Percentiles rank a stretch among this genome's conserved stretches.
These are phyloP conservation scores for Leccinum variicolor DNA, from an alignment of 768 basidiomycete genomes.

Conservation along the genomic window DNA sequence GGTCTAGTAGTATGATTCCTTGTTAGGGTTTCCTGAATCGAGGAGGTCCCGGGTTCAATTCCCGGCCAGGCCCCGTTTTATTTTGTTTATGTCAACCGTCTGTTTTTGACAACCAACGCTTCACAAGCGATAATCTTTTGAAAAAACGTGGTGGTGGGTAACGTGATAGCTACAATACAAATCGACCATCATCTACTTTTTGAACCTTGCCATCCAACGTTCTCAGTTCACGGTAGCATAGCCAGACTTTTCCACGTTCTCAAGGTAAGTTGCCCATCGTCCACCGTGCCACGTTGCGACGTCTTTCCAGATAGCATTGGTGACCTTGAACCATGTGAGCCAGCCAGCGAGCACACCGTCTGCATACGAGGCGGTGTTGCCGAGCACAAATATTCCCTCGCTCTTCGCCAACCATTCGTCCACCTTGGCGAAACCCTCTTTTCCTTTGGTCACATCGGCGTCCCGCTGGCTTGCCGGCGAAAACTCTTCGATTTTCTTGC, in stretches of 20 bases:
- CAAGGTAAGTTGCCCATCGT: conserved; percentile 35
- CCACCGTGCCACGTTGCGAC: conserved; percentile 37
- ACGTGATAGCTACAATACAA: conserved; percentile 1
- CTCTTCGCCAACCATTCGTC: conserved; percentile 31
- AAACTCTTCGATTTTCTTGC: conserved; percentile 36
- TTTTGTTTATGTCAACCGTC: too few species aligned
- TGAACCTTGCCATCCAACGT: not conserved
- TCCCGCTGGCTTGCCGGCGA: conserved; percentile 28
- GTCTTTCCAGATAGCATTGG: conserved; percentile 32
- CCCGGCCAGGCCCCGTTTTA: conserved; percentile 46
- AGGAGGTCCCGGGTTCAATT: conserved; percentile 63
- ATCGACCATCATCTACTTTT: not conserved
- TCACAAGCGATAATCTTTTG: not conserved
- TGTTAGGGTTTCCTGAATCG: conserved; percentile 45
- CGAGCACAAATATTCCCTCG: conserved; percentile 33
- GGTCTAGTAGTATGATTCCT: conserved; percentile 56
- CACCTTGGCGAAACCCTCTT: conserved; percentile 24
- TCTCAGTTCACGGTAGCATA: conserved; percentile 25
- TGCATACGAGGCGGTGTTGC: conserved; percentile 32
- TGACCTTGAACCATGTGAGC: conserved; percentile 34
- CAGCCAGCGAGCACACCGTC: conserved; percentile 34
- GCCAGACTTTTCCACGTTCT: conserved; percentile 26
- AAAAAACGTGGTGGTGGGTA: not conserved
- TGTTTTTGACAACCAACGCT: too few species aligned
- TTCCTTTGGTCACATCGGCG: conserved; percentile 26